Conservation (phyloP, 192 early-diverging fungal species). For the Linnemannia zychae region DNA sequence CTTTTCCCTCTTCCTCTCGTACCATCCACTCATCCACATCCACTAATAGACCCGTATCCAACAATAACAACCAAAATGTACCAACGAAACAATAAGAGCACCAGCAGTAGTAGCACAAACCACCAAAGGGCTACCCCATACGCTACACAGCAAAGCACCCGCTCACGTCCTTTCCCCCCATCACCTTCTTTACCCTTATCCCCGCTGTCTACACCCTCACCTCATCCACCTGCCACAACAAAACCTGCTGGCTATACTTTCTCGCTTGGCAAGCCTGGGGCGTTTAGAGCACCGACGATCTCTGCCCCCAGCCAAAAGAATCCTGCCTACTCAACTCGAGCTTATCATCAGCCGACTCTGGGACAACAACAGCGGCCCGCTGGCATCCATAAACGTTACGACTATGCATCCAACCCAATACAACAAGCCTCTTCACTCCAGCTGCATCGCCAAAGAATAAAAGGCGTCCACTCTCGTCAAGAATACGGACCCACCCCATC, state of each 20-base stretch:
- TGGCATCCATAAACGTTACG: constrained; percentile 1
- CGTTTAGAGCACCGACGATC: constrained; percentile 7
- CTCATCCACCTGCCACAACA: background rate
- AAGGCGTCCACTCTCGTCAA: background rate
- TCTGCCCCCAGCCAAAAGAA: background rate
- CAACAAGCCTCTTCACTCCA: background rate
- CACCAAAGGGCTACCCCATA: background rate
- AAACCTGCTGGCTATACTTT: background rate
- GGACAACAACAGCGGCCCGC: constrained; percentile 6
- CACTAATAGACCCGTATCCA: background rate
- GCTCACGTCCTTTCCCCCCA: background rate
- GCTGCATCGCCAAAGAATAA: background rate
- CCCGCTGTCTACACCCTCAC: background rate
- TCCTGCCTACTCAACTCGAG: background rate
- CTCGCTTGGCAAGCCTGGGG: constrained; percentile 12
- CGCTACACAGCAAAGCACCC: background rate
- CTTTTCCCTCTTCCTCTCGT: background rate
- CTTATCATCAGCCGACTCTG: background rate
- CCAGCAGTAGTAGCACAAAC: background rate
- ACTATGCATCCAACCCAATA: background rate
- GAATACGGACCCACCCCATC: background rate
- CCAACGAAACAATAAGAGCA: background rate
- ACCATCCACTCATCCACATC: background rate
- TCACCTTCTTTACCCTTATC: background rate
- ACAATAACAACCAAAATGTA: background rate